Evolutionary conservation across 352 stramenopile species (phyloP).

Genomic region (Paralagenidium karlingii): DNA sequence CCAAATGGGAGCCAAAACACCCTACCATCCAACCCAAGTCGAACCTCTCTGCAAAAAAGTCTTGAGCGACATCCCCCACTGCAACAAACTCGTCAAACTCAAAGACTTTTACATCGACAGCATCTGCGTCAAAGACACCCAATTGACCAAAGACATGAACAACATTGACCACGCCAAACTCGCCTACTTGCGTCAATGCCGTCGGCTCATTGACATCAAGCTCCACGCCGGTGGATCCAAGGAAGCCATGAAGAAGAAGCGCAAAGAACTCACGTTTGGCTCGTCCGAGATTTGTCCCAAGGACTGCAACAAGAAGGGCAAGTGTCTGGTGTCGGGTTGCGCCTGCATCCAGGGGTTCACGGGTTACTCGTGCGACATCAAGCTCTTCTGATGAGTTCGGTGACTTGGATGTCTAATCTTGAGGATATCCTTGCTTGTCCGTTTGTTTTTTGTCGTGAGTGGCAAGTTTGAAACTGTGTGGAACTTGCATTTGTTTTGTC

Average conservation of each 20-base stretch:
- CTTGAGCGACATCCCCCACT: not conserved
- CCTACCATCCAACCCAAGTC: not conserved
- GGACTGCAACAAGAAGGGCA: constrained; percentile 2
- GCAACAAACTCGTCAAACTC: not conserved
- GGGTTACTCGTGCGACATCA: constrained; percentile 4
- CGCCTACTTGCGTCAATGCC: constrained; percentile 2
- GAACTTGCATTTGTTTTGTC: too few relatives aligned
- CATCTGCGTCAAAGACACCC: not conserved
- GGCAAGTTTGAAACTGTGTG: too few relatives aligned
- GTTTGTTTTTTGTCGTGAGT: too few relatives aligned
- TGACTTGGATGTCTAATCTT: too few relatives aligned
- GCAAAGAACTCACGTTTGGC: constrained; percentile 2
- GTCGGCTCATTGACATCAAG: not conserved
- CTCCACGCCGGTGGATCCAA: not conserved
- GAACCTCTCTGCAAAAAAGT: not conserved
- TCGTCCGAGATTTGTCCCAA: too few relatives aligned
- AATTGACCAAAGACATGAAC: not conserved
- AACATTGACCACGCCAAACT: constrained; percentile 1
- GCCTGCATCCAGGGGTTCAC: constrained; percentile 5
- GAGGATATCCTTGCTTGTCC: too few relatives aligned
- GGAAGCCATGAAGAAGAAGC: not conserved
- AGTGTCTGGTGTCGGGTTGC: constrained; percentile 5
- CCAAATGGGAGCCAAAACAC: not conserved
- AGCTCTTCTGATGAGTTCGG: too few relatives aligned
- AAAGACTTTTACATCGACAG: not conserved